A percentile compares a stretch with the other conserved stretches of the same genome.
Evolutionary conservation across 2,329 filamentous ascomycete species (phyloP).

Genomic region (Microcera coccophila): DNA sequence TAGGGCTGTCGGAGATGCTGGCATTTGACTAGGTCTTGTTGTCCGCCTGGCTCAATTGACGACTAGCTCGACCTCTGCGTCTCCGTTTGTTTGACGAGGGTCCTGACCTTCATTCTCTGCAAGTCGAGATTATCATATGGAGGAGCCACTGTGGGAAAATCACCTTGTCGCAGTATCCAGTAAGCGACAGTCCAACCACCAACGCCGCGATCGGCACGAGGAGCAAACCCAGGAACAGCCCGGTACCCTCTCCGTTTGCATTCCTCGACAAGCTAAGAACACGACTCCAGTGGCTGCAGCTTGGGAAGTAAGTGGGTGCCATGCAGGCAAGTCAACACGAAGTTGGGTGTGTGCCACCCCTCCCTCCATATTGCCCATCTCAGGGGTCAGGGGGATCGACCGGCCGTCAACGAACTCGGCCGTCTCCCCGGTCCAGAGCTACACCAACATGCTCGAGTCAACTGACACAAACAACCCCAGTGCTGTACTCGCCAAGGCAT

Average conservation of each 20-base stretch:
- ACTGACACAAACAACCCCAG: conserved; percentile 1
- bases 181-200: conserved; percentile 4
- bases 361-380: conserved; percentile 4
- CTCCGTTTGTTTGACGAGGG: not conserved
- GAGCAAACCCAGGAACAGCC: conserved; percentile 1
- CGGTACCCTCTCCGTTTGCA: not conserved
- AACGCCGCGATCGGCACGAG: conserved; percentile 1
- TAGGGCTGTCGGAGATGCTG: conserved; percentile 1
- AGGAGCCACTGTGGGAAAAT: conserved; percentile 5
- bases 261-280: conserved; percentile 1
- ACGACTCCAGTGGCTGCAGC: conserved; percentile 1
- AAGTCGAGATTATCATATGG: conserved; percentile 3
- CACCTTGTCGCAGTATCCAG: conserved; percentile 3
- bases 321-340: conserved; percentile 5
- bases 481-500: not conserved
- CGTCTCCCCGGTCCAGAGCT: conserved; percentile 3
- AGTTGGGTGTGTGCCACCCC: conserved; percentile 5
- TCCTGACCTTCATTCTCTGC: not conserved
- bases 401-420: conserved; percentile 2
- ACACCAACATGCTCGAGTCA: conserved; percentile 6
- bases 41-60: not conserved
- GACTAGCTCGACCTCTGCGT: conserved; percentile 2
- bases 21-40: too few species aligned
- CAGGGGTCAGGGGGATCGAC: conserved; percentile 7
- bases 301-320: conserved; percentile 5